Percentiles rank a stretch among this genome's conserved stretches.
phyloP scores from a whole-genome alignment of 345 rosid genomes.

The Diplotaxis tenuifolia region DNA sequence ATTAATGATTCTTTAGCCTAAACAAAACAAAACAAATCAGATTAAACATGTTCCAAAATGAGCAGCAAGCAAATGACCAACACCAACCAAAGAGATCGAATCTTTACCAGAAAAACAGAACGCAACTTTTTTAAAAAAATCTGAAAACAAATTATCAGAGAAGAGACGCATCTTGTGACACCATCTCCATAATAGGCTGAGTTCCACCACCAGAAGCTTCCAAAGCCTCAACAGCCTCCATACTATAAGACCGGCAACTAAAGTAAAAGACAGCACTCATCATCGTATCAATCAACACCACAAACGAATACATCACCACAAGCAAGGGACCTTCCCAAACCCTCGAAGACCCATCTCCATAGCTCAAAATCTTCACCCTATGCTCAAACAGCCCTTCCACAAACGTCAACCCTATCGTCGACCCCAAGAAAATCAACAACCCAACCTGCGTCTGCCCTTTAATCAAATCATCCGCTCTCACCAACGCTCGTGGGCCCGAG shows the following conservation, averaged over 20 bases:
- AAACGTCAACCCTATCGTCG: constrained; percentile 76
- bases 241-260: constrained; percentile 65
- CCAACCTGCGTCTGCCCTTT: constrained; percentile 95
- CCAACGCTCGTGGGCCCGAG: constrained; percentile 70
- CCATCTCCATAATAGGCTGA: background rate
- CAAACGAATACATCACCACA: constrained; percentile 84
- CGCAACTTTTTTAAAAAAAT: background rate
- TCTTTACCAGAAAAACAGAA: background rate
- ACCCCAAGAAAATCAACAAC: constrained; percentile 73
- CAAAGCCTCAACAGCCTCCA: constrained; percentile 37
- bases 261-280: constrained; percentile 88
- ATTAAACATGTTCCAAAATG: background rate
- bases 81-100: background rate
- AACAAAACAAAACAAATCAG: background rate
- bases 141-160: background rate
- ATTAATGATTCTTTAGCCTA: background rate
- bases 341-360: constrained; percentile 92
- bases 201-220: constrained; percentile 18
- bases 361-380: constrained; percentile 80
- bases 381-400: constrained; percentile 92
- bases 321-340: constrained; percentile 92
- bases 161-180: background rate
- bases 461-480: constrained; percentile 59
- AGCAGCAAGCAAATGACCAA: background rate
- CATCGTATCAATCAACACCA: constrained; percentile 83